Conservation (phyloP, 2,329 filamentous ascomycete genomes). For the Microsporum canis region DNA sequence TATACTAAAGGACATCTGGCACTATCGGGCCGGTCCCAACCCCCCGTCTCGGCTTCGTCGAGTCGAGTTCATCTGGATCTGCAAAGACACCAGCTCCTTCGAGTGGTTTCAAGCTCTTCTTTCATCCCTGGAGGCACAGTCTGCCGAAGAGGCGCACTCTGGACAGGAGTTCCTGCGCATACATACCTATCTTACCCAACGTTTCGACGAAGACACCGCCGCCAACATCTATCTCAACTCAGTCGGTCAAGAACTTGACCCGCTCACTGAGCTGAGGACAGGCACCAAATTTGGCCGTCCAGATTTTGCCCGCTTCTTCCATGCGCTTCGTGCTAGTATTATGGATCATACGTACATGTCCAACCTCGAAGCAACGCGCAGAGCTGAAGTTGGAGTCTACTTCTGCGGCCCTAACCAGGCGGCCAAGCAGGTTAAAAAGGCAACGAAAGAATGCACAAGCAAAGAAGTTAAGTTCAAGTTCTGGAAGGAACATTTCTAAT, state of each 20-base stretch:
- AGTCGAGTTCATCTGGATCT: constrained; percentile 98
- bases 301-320: constrained; percentile 71
- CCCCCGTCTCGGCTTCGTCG: constrained; percentile 78
- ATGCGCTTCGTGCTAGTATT: constrained; percentile 78
- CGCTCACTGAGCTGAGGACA: constrained; percentile 78
- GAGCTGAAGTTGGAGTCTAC: constrained; percentile 89
- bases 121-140: constrained; percentile 80
- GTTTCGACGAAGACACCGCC: constrained; percentile 78
- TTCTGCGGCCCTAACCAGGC: constrained; percentile 81
- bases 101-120: constrained; percentile 98
- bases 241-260: constrained; percentile 77
- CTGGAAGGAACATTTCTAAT: constrained; percentile 81
- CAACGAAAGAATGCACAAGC: constrained; percentile 60
- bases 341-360: constrained; percentile 72
- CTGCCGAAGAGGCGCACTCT: constrained; percentile 50
- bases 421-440: constrained; percentile 74
- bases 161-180: constrained; percentile 79
- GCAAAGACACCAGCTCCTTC: constrained; percentile 88
- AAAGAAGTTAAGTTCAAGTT: constrained; percentile 86
- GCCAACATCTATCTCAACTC: constrained; percentile 97
- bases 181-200: constrained; percentile 94
- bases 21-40: constrained; percentile 80
- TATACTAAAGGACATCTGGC: constrained; percentile 96
- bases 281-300: constrained; percentile 92
- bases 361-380: constrained; percentile 62